Conservation (phyloP, 179 eudicot genomes). For the Silene noctiflora region DNA sequence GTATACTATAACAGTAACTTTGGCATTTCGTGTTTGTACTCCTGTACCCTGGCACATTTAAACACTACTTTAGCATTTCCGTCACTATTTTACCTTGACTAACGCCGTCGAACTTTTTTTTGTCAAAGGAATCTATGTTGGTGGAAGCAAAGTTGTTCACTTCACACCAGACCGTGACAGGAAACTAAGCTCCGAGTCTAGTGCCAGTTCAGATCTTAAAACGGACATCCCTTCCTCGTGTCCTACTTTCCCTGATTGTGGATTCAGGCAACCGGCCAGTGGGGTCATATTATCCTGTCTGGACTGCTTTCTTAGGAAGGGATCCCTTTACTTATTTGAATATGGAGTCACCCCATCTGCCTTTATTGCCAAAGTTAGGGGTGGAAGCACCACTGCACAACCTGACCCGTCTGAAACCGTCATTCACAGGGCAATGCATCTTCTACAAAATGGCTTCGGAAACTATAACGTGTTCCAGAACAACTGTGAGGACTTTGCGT, state of each 20-base stretch:
- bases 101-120: neutral
- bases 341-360: constrained; percentile 78
- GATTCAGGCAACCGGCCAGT: constrained; percentile 76
- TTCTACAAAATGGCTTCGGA: constrained; percentile 91
- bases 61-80: too few relatives aligned
- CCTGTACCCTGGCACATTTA: too few relatives aligned
- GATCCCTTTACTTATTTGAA: constrained; percentile 80
- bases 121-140: constrained; percentile 74
- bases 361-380: constrained; percentile 81
- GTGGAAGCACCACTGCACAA: constrained; percentile 89
- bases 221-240: constrained; percentile 43
- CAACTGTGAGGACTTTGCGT: constrained; percentile 95
- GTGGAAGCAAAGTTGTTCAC: constrained; percentile 94
- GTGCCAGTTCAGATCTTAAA: constrained; percentile 32
- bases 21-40: too few relatives aligned
- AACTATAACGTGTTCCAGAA: constrained; percentile 81
- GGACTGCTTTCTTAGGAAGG: constrained; percentile 79
- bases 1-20: too few relatives aligned
- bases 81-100: too few relatives aligned
- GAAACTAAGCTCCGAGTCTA: constrained; percentile 26
- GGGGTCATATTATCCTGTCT: constrained; percentile 83
- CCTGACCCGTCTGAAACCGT: constrained; percentile 61
- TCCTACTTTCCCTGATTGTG: constrained; percentile 86
- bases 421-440: constrained; percentile 88
- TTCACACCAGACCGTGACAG: constrained; percentile 51